Conservation (phyloP, 2,329 filamentous ascomycete genomes). For the Mollisia scopiformis region DNA sequence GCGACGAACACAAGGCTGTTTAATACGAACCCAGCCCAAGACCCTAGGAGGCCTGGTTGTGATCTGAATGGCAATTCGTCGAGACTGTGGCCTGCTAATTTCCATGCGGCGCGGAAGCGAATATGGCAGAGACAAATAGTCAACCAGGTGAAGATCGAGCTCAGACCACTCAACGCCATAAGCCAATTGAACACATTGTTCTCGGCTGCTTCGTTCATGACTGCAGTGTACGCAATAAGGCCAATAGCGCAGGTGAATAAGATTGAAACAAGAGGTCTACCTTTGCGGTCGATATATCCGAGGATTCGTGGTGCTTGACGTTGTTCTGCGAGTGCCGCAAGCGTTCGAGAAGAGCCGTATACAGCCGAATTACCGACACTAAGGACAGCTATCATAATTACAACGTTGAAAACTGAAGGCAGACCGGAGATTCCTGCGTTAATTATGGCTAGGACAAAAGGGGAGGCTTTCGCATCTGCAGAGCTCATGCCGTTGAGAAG, state of each 20-base stretch:
- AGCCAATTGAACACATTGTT: constrained; percentile 66
- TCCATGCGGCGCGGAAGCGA: constrained; percentile 66
- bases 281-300: constrained; percentile 58
- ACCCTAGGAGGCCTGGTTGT: constrained; percentile 61
- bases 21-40: constrained; percentile 61
- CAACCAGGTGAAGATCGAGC: constrained; percentile 63
- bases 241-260: constrained; percentile 35
- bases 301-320: constrained; percentile 60
- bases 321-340: constrained; percentile 61
- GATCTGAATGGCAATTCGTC: constrained; percentile 67
- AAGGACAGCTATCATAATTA: constrained; percentile 60
- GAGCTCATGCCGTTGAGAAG: constrained; percentile 39
- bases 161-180: constrained; percentile 62
- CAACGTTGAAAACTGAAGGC: constrained; percentile 59
- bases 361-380: constrained; percentile 61
- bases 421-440: constrained; percentile 54
- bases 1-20: constrained; percentile 48
- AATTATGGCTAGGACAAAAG: constrained; percentile 60
- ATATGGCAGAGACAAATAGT: constrained; percentile 69
- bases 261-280: constrained; percentile 56
- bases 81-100: constrained; percentile 55
- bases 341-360: constrained; percentile 61
- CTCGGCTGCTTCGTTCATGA: constrained; percentile 46
- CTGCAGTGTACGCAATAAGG: constrained; percentile 54
- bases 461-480: constrained; percentile 45